phyloP scores from a whole-genome alignment of 2,329 filamentous ascomycete species.

The Emericellopsis atlantica region DNA sequence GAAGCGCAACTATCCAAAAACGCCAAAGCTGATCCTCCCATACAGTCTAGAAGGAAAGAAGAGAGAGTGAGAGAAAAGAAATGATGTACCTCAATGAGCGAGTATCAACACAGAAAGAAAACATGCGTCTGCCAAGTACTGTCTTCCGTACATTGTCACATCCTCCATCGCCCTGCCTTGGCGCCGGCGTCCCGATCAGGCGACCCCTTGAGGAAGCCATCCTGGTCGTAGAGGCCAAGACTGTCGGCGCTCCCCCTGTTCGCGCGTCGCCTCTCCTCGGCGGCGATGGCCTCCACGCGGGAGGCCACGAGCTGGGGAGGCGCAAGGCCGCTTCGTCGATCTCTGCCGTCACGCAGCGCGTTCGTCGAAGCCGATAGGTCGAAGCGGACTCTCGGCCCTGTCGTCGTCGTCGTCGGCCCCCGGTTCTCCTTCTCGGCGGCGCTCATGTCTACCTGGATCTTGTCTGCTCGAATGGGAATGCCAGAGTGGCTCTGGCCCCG shows the following conservation, averaged over 20 bases:
- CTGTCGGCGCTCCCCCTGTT: constrained; percentile 20
- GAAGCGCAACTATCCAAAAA: no score
- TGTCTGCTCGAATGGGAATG: neutral
- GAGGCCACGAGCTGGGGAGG: neutral
- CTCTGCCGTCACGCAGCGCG: constrained; percentile 8
- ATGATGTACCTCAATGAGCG: neutral
- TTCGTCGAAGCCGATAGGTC: constrained; percentile 4
- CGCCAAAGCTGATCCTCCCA: neutral
- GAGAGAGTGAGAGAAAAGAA: constrained; percentile 3
- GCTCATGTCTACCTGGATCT: constrained; percentile 1
- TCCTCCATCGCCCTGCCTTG: constrained; percentile 11
- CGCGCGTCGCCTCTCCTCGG: neutral
- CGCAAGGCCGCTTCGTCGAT: constrained; percentile 5
- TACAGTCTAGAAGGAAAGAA: constrained; percentile 4
- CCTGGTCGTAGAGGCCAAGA: constrained; percentile 28
- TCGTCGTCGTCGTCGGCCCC: constrained; percentile 3
- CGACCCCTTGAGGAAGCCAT: constrained; percentile 30
- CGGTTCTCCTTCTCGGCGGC: constrained; percentile 16
- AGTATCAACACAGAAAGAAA: neutral
- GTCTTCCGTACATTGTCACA: constrained; percentile 7
- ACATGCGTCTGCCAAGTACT: neutral
- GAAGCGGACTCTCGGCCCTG: constrained; percentile 4
- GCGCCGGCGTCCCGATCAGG: constrained; percentile 17
- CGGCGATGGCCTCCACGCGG: neutral
- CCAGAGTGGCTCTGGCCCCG: constrained; percentile 1